Evolutionary conservation across 2,329 filamentous ascomycete genomes (phyloP).

Genomic region (Penicillium thymicola): DNA sequence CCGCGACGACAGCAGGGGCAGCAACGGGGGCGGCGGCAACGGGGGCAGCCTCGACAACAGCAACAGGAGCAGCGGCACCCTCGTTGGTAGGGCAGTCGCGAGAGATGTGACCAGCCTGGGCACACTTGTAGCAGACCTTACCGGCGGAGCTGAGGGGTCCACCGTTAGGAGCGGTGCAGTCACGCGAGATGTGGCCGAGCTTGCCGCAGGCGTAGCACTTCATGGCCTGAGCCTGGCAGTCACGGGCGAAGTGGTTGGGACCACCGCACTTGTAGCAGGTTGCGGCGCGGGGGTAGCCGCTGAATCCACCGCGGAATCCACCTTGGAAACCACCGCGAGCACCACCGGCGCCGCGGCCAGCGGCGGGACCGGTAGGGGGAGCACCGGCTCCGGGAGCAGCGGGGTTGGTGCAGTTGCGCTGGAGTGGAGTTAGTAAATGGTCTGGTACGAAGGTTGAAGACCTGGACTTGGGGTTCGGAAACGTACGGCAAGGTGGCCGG

Average conservation of each 20-base stretch:
- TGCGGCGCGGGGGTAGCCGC: constrained; percentile 54
- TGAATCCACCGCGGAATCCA: constrained; percentile 69
- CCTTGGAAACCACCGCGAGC: constrained; percentile 64
- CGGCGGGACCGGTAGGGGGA: constrained; percentile 33
- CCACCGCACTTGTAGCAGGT: constrained; percentile 71
- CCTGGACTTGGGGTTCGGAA: neutral
- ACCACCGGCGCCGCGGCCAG: constrained; percentile 63
- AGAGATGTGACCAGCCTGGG: constrained; percentile 92
- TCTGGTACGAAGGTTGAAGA: neutral
- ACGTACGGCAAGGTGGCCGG: constrained; percentile 84
- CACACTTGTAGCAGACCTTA: constrained; percentile 98
- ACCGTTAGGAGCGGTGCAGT: constrained; percentile 95
- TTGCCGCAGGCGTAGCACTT: constrained; percentile 98
- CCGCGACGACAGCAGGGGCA: constrained; percentile 34
- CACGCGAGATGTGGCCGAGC: constrained; percentile 86
- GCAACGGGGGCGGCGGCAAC: constrained; percentile 25
- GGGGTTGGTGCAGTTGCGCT: constrained; percentile 66
- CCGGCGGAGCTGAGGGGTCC: constrained; percentile 92
- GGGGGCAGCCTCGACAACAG: constrained; percentile 22
- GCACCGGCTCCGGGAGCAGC: constrained; percentile 62
- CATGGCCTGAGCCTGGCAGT: constrained; percentile 98
- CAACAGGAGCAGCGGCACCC: constrained; percentile 37
- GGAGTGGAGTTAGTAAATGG: constrained; percentile 4
- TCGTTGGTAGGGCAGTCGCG: constrained; percentile 83
- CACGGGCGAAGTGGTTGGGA: constrained; percentile 96